Percentiles rank a stretch among this genome's conserved stretches.
Conservation (phyloP, 2,329 filamentous ascomycete species). For the Raffaelea arxii region DNA sequence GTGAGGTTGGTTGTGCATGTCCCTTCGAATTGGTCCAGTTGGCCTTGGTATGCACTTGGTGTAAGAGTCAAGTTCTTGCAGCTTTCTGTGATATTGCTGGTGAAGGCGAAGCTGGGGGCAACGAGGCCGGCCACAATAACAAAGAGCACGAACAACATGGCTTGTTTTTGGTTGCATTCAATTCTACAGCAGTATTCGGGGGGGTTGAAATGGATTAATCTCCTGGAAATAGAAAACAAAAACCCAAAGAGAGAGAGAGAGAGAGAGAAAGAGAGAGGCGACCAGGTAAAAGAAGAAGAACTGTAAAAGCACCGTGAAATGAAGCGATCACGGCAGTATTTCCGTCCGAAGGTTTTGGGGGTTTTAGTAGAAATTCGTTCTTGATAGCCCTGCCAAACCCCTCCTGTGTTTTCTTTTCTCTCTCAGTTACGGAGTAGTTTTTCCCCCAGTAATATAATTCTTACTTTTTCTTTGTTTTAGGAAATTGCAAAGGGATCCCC, state of each 20-base stretch:
- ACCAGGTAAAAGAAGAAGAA: not conserved
- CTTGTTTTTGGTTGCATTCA: not conserved
- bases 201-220: not conserved
- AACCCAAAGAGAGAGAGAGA: not conserved
- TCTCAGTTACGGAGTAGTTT: too few species aligned
- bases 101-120: not conserved
- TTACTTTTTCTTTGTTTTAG: too few species aligned
- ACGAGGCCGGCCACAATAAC: not conserved
- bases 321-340: too few species aligned
- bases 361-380: too few species aligned
- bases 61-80: conserved; percentile 3
- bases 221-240: not conserved
- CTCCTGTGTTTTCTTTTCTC: too few species aligned
- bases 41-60: not conserved
- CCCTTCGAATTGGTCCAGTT: conserved; percentile 6
- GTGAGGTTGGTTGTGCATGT: not conserved
- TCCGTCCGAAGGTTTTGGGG: too few species aligned
- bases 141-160: not conserved
- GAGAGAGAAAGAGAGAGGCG: not conserved
- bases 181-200: not conserved
- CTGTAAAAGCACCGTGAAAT: too few species aligned
- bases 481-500: too few species aligned
- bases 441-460: too few species aligned
- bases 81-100: conserved; percentile 3
- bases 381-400: too few species aligned